Evolutionary conservation across 352 stramenopile genomes (phyloP).

Genomic region (Globisporangium paddicum): DNA sequence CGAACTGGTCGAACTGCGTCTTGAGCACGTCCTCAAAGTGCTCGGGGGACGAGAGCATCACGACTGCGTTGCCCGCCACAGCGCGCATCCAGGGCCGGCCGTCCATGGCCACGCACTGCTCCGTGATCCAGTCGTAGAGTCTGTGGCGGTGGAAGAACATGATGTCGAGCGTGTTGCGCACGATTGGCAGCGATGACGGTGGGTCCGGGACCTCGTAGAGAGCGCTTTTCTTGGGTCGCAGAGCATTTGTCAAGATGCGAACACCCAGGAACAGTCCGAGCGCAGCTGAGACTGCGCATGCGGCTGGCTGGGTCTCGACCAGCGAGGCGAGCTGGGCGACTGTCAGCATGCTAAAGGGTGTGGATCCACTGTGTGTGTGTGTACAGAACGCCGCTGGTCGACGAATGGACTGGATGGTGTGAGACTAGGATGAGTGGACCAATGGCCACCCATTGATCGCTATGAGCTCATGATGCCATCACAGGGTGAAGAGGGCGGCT

Average conservation of each 20-base stretch:
- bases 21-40: conserved; percentile 43
- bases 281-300: background rate
- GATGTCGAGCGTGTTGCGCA: conserved; percentile 1
- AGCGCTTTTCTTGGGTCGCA: background rate
- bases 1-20: conserved; percentile 53
- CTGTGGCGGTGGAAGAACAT: background rate
- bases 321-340: background rate
- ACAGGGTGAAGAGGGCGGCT: too few species aligned
- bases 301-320: background rate
- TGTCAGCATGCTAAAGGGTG: too few species aligned
- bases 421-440: too few species aligned
- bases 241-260: background rate
- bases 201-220: background rate
- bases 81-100: background rate
- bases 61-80: background rate
- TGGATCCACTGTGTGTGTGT: too few species aligned
- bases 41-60: conserved; percentile 13
- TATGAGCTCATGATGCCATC: too few species aligned
- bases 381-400: too few species aligned
- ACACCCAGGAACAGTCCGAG: background rate
- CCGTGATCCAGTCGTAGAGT: conserved; percentile 3
- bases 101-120: background rate
- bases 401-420: too few species aligned
- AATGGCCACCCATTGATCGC: too few species aligned
- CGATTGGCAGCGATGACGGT: background rate